Percentiles rank a stretch among this genome's conserved stretches.
Evolutionary conservation across 2,329 filamentous ascomycete genomes (phyloP).

Genomic region (Cadophora luteo-olivacea): DNA sequence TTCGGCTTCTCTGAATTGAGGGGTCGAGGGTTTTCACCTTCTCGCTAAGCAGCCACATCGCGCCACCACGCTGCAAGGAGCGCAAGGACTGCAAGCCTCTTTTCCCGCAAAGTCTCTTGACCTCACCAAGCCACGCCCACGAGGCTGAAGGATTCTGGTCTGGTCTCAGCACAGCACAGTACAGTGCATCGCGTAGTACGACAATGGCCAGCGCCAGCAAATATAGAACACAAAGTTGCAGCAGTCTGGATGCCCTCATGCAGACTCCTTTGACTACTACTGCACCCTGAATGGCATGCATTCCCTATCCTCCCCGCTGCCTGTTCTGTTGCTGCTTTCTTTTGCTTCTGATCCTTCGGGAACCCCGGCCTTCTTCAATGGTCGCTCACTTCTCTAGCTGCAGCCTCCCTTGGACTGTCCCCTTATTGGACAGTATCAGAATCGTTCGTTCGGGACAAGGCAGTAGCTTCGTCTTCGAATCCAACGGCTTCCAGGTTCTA

Average conservation of each 20-base stretch:
- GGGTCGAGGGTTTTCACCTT: background rate
- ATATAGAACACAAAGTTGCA: background rate
- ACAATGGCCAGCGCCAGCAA: background rate
- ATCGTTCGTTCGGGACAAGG: conserved; percentile 4
- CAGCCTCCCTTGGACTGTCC: background rate
- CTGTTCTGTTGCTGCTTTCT: background rate
- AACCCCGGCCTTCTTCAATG: conserved; percentile 15
- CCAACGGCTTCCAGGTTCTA: background rate
- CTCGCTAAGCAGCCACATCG: conserved; percentile 9
- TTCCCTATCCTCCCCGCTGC: conserved; percentile 3
- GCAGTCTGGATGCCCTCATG: background rate
- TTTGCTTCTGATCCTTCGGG: conserved; percentile 18
- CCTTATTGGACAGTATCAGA: background rate
- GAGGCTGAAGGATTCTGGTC: background rate
- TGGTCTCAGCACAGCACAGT: background rate
- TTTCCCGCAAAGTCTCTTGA: background rate
- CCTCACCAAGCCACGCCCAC: background rate
- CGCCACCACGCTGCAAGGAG: background rate
- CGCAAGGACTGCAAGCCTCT: conserved; percentile 3
- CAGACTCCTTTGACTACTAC: background rate
- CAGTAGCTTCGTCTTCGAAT: background rate
- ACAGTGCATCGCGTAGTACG: background rate
- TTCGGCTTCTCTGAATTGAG: background rate
- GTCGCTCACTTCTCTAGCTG: conserved; percentile 14
- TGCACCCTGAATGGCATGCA: background rate